Percentiles rank a stretch among this genome's conserved stretches.
phyloP scores from a whole-genome alignment of 2,329 filamentous ascomycete species.

The Aaosphaeria pasadenensis region DNA sequence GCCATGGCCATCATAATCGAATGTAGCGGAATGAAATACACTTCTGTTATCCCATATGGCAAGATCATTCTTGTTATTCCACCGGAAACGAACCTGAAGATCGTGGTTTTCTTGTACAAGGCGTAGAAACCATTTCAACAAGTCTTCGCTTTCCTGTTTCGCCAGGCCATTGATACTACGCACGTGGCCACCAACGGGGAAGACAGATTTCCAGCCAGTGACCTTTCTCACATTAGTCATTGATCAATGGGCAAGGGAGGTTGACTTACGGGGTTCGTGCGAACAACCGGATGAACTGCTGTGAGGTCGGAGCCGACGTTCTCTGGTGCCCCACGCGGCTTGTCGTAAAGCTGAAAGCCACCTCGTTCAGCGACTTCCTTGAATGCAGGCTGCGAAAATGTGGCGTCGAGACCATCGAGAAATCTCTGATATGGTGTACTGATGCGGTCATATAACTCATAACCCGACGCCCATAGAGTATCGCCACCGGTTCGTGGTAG shows the following conservation, averaged over 20 bases:
- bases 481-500: slow-evolving; percentile 42
- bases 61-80: slow-evolving; percentile 40
- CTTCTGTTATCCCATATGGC: slow-evolving; percentile 67
- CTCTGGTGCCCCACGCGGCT: slow-evolving; percentile 47
- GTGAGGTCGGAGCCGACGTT: slow-evolving; percentile 47
- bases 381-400: slow-evolving; percentile 34
- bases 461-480: slow-evolving; percentile 66
- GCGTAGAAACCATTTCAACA: slow-evolving; percentile 39
- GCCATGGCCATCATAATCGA: slow-evolving; percentile 57
- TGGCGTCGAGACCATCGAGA: slow-evolving; percentile 41
- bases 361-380: slow-evolving; percentile 32
- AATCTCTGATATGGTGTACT: slow-evolving; percentile 48
- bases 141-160: slow-evolving; percentile 35
- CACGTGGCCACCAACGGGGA: slow-evolving; percentile 36
- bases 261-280: slow-evolving; percentile 53
- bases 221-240: slow-evolving; percentile 48
- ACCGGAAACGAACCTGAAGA: slow-evolving; percentile 50
- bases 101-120: slow-evolving; percentile 47
- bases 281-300: slow-evolving; percentile 50
- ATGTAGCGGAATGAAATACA: slow-evolving; percentile 59
- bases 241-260: slow-evolving; percentile 10
- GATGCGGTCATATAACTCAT: slow-evolving; percentile 64
- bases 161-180: slow-evolving; percentile 39
- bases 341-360: slow-evolving; percentile 39
- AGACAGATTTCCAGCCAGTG: slow-evolving; percentile 45